Evolutionary conservation across 345 rosid species (phyloP).

Genomic region (Pistacia vera): DNA sequence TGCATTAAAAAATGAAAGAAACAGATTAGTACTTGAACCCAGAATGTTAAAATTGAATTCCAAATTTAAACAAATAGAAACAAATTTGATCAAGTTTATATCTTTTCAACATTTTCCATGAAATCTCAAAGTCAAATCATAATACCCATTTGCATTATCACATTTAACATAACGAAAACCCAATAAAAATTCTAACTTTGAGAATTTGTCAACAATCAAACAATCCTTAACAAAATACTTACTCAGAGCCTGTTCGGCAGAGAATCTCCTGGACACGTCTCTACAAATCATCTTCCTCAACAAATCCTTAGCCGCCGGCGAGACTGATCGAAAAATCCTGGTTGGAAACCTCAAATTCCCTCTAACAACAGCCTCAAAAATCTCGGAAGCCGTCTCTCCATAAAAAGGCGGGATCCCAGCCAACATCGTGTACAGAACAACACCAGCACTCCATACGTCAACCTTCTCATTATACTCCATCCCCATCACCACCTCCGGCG

Average conservation of each 20-base stretch:
- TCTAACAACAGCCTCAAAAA: slow-evolving; percentile 67
- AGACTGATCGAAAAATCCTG: slow-evolving; percentile 46
- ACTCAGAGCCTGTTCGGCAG: slow-evolving; percentile 83
- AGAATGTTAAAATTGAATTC: background rate
- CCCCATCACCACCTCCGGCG: slow-evolving; percentile 82
- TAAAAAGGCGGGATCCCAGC: slow-evolving; percentile 79
- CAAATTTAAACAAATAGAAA: background rate
- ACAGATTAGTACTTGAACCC: background rate
- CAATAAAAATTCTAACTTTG: background rate
- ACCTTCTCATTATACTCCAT: slow-evolving; percentile 70
- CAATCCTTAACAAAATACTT: slow-evolving; percentile 21
- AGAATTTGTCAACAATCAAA: background rate
- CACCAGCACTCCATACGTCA: slow-evolving; percentile 88
- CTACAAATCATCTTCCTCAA: slow-evolving; percentile 79
- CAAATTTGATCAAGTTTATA: background rate
- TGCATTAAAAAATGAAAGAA: slow-evolving; percentile 23
- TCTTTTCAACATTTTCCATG: too few relatives aligned
- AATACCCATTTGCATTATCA: background rate
- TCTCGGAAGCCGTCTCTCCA: slow-evolving; percentile 67
- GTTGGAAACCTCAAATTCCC: slow-evolving; percentile 75
- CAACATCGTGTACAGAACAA: slow-evolving; percentile 67
- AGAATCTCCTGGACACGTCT: slow-evolving; percentile 68
- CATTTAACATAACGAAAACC: background rate
- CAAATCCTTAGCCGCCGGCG: slow-evolving; percentile 60
- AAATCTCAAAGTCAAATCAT: too few relatives aligned